phyloP scores from a whole-genome alignment of 306 rosid species.

The Quercus berberidifolia region DNA sequence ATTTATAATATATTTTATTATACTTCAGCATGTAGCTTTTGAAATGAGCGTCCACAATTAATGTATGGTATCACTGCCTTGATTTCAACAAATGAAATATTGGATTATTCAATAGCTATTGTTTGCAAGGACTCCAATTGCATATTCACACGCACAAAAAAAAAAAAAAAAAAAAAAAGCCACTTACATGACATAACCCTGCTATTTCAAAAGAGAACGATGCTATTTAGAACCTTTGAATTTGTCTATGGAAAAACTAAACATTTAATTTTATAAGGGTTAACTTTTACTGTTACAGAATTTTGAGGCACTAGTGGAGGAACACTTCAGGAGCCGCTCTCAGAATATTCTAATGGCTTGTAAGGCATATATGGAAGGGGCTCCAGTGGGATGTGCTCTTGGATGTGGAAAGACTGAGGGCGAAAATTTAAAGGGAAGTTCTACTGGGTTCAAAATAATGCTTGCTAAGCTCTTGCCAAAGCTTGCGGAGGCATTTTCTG shows the following conservation, averaged over 20 bases:
- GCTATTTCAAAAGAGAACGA: too few species aligned
- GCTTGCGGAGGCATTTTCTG: conserved; percentile 73
- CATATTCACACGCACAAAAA: not conserved
- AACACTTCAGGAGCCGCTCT: conserved; percentile 62
- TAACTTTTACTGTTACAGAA: conserved; percentile 53
- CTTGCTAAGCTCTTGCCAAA: conserved; percentile 79
- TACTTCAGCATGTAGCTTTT: not conserved
- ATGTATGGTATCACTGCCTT: not conserved
- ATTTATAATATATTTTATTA: not conserved
- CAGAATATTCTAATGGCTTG: conserved; percentile 62
- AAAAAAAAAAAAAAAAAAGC: not conserved
- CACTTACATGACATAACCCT: not conserved
- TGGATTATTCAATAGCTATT: not conserved
- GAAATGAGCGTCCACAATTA: not conserved
- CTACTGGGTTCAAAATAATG: conserved; percentile 88
- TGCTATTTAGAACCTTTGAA: not conserved
- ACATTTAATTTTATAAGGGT: not conserved
- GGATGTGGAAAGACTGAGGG: conserved; percentile 30
- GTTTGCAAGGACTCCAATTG: not conserved
- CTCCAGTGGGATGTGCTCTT: conserved; percentile 59
- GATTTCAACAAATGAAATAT: not conserved
- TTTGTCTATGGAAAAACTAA: not conserved
- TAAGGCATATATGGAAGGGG: conserved; percentile 74
- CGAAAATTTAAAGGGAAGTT: conserved; percentile 55
- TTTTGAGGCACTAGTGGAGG: conserved; percentile 74